phyloP scores from a whole-genome alignment of 176 grass and related monocot genomes.

The Carex parvula region DNA sequence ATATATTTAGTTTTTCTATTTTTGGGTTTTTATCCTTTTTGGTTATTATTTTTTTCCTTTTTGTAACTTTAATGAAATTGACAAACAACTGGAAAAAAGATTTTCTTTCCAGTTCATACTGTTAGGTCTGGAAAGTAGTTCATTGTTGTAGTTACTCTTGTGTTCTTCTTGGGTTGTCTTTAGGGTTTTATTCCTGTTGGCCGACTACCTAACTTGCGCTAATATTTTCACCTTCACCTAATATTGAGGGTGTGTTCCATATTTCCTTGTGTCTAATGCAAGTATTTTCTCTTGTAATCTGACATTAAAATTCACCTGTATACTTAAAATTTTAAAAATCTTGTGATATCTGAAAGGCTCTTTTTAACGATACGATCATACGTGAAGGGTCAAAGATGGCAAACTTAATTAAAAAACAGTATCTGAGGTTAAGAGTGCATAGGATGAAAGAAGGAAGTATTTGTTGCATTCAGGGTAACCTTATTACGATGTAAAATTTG shows the following conservation, averaged over 20 bases:
- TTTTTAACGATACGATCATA: no score
- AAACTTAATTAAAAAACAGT: not conserved
- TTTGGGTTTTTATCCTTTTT: not conserved
- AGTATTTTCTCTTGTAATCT: not conserved
- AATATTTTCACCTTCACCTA: not conserved
- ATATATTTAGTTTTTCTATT: conserved; percentile 37
- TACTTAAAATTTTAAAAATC: not conserved
- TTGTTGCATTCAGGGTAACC: not conserved
- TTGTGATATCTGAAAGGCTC: not conserved
- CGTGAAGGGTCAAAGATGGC: not conserved
- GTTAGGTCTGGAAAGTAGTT: conserved; percentile 18
- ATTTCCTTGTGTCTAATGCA: not conserved
- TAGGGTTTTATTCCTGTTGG: not conserved
- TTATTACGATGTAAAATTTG: not conserved
- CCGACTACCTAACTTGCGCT: not conserved
- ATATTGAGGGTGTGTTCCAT: not conserved
- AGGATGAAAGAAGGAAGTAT: not conserved
- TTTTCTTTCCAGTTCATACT: conserved; percentile 30
- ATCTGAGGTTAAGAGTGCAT: not conserved
- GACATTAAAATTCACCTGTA: not conserved
- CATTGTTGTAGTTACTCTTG: not conserved
- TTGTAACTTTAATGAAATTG: conserved; percentile 45
- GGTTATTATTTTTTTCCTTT: conserved; percentile 5
- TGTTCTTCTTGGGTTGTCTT: no score
- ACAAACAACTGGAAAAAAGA: conserved; percentile 20